These are phyloP conservation scores for Pseudopithomyces maydicus DNA, from an alignment of 2,329 filamentous ascomycete genomes.

Conservation along the genomic window DNA sequence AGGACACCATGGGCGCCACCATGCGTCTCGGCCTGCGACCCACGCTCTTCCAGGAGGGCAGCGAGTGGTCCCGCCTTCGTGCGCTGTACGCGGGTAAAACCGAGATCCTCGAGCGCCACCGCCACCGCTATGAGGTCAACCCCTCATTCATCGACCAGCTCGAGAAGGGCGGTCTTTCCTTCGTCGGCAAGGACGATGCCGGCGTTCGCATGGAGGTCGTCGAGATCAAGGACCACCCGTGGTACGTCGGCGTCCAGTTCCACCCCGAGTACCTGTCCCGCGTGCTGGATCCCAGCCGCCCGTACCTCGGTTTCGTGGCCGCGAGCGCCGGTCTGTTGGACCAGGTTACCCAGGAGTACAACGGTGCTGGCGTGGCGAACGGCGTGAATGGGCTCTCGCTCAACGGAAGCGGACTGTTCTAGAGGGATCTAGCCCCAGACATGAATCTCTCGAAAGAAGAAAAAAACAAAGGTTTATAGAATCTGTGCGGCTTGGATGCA, in stretches of 20 bases:
- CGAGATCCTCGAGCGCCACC: slow-evolving; percentile 71
- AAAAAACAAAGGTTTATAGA: too few relatives aligned
- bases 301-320: slow-evolving; percentile 85
- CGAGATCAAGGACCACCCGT: slow-evolving; percentile 82
- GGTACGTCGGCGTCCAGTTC: slow-evolving; percentile 84
- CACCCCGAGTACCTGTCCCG: slow-evolving; percentile 85
- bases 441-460: too few relatives aligned
- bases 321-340: slow-evolving; percentile 72
- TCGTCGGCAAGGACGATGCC: slow-evolving; percentile 79
- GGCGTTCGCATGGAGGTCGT: slow-evolving; percentile 83
- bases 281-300: slow-evolving; percentile 73
- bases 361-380: slow-evolving; percentile 29
- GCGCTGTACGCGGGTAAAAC: slow-evolving; percentile 68
- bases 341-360: slow-evolving; percentile 44
- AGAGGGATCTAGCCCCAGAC: too few relatives aligned
- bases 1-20: slow-evolving; percentile 78
- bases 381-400: slow-evolving; percentile 27
- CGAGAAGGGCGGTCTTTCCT: slow-evolving; percentile 70
- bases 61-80: slow-evolving; percentile 79
- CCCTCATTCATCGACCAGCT: slow-evolving; percentile 74
- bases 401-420: slow-evolving; percentile 16
- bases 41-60: slow-evolving; percentile 75
- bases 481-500: too few relatives aligned
- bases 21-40: slow-evolving; percentile 82
- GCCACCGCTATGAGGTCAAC: slow-evolving; percentile 91